Evolutionary conservation across 1,139 yeast species (phyloP), one percentile per base, ranked within the genome.

Genomic region (Saccharomyces hybrid): DNA sequence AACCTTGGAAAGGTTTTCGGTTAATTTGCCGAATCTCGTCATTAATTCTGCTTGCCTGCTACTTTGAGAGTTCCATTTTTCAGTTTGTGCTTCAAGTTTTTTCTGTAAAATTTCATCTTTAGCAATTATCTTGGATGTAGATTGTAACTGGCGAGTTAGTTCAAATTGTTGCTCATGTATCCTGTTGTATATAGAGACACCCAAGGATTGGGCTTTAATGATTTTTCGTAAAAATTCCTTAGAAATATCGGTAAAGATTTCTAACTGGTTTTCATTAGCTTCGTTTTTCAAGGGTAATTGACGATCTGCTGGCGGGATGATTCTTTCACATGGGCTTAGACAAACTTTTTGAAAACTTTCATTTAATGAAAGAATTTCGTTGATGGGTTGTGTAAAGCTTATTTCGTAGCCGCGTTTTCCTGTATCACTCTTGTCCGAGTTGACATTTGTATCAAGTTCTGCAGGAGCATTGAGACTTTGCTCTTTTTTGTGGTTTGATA

Each of bases 121-220:
- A 29, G 54, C 54, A 7, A 55, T 28, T 9, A 60, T 46, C n/a
- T 63, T 61, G 53, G 55, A 54, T 6, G 70, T 51, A 29, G 61
- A 58, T 42, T 64, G 62, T 32, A 76, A 57, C 57, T 79, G 82
- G 11, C 72, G 70, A 2, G 68, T 67, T 9, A 77, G 62, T 54
- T 69, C 76, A 48, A 62, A 55, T 46, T 68, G 64, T 57, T 71
- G 75, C 54, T 69, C 69, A 2, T 53, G 53, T 1, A 74, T 59
- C 16, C 75, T 66, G 26, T 65, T 59, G 52, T 69, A 69, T 54
- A 73, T 57, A 38, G 64, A 58, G 6, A 58, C 57, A 6, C 63
- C 71, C 34, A 62, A 54, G 44, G 57, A 62, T 54, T 64, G 69
- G 1, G 63, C 66, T 47, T 52, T 60, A 2, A 58, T 50, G 6